These are phyloP conservation scores for Hortiboletus rubellus DNA, from an alignment of 1,284 basidiomycete species.

Conservation along the genomic window DNA sequence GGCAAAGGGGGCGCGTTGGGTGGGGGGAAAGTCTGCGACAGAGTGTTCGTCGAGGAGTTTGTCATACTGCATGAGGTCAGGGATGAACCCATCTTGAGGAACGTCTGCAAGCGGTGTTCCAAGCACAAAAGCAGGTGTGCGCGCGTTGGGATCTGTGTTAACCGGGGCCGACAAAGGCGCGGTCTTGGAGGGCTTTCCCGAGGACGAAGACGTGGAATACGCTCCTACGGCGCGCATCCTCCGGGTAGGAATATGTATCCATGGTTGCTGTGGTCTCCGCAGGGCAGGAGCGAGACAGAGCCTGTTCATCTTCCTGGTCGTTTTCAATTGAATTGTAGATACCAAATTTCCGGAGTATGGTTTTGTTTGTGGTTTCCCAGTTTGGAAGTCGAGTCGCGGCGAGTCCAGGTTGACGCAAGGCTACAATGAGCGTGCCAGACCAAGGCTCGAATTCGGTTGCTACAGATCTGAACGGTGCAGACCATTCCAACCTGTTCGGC, in stretches of 20 bases:
- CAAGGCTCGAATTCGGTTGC: conserved; percentile 26
- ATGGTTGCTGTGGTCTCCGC: conserved; percentile 12
- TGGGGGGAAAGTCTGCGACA: conserved; percentile 52
- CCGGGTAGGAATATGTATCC: not conserved
- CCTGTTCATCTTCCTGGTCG: conserved; percentile 21
- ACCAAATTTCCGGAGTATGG: conserved; percentile 13
- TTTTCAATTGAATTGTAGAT: not conserved
- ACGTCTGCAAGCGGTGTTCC: conserved; percentile 24
- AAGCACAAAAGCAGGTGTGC: conserved; percentile 5
- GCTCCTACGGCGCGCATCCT: conserved; percentile 6
- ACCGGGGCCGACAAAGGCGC: conserved; percentile 1
- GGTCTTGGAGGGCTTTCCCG: conserved; percentile 1
- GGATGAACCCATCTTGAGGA: conserved; percentile 38
- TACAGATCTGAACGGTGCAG: conserved; percentile 38
- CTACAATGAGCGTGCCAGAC: conserved; percentile 15
- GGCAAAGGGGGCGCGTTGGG: conserved; percentile 47
- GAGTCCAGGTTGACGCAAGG: not conserved
- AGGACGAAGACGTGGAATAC: conserved; percentile 19
- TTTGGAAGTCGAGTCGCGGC: conserved; percentile 12
- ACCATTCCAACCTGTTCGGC: conserved; percentile 57
- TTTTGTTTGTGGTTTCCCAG: conserved; percentile 11
- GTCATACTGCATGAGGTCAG: conserved; percentile 61
- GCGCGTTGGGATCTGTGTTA: not conserved
- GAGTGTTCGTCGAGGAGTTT: conserved; percentile 61
- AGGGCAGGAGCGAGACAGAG: conserved; percentile 18